Percentiles rank a stretch among this genome's conserved stretches.
phyloP scores from a whole-genome alignment of 176 grass and related monocot genomes.

The Saccharum officinarum region DNA sequence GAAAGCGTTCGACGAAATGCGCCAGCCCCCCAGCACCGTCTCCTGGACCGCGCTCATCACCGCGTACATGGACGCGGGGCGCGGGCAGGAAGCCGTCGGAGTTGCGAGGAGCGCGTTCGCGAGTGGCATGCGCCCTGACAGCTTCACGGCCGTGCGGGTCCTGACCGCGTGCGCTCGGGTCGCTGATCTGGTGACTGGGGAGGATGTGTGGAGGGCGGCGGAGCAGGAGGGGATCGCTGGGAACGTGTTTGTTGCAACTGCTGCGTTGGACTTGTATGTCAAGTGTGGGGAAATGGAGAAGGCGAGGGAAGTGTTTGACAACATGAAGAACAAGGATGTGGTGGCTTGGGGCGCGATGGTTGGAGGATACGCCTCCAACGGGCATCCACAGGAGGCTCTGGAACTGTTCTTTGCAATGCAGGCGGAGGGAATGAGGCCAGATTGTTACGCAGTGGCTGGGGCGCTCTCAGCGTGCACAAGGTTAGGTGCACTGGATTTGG shows the following conservation, averaged over 20 bases:
- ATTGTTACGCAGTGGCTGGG: constrained; percentile 56
- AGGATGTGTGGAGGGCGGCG: constrained; percentile 32
- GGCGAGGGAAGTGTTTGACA: constrained; percentile 54
- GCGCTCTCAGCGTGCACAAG: constrained; percentile 59
- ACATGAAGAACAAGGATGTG: constrained; percentile 47
- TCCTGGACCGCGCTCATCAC: constrained; percentile 71
- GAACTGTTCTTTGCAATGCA: constrained; percentile 64
- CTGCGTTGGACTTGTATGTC: constrained; percentile 51
- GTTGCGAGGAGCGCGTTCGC: constrained; percentile 26
- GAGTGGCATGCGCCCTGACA: constrained; percentile 43
- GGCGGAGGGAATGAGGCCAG: constrained; percentile 27
- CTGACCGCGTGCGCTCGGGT: constrained; percentile 52
- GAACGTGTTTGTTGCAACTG: constrained; percentile 55
- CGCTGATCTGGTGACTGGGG: constrained; percentile 40
- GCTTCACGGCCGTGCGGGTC: constrained; percentile 53
- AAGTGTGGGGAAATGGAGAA: constrained; percentile 59
- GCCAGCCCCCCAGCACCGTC: constrained; percentile 32
- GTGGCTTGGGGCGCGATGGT: constrained; percentile 70
- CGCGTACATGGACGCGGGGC: constrained; percentile 41
- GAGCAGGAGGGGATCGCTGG: constrained; percentile 17
- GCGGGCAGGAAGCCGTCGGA: constrained; percentile 11
- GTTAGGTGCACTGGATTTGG: constrained; percentile 58
- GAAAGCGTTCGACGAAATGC: constrained; percentile 67
- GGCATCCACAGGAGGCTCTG: constrained; percentile 52
- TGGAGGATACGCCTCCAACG: constrained; percentile 59